phyloP scores from a whole-genome alignment of 768 basidiomycete species.

The Rhodotorula babjevae region DNA sequence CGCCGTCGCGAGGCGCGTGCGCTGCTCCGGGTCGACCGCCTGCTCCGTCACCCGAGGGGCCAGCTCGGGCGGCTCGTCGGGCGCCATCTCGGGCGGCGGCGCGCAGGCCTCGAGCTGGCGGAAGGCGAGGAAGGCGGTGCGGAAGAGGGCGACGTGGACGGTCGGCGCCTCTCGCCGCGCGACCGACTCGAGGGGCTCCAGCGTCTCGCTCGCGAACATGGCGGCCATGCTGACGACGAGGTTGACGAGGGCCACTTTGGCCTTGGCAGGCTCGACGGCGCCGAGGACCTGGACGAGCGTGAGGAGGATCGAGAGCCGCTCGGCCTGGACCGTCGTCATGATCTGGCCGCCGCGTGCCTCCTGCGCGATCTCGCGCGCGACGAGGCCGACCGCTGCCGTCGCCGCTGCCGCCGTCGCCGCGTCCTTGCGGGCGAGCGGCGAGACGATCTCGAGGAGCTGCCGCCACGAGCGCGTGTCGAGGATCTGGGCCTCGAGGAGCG shows the following conservation, averaged over 20 bases:
- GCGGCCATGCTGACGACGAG: slow-evolving; percentile 60
- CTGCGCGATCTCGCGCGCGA: slow-evolving; percentile 45
- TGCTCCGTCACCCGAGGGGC: too few species aligned
- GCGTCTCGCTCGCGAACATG: slow-evolving; percentile 68
- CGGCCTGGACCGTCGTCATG: slow-evolving; percentile 74
- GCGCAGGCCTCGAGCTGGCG: slow-evolving; percentile 59
- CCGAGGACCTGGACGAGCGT: slow-evolving; percentile 73
- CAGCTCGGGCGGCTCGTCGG: too few species aligned
- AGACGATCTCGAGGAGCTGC: slow-evolving; percentile 52
- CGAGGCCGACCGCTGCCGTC: slow-evolving; percentile 57
- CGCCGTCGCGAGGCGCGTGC: slow-evolving; percentile 46
- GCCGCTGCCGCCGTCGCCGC: slow-evolving; percentile 61
- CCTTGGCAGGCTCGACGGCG: slow-evolving; percentile 50
- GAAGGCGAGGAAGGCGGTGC: slow-evolving; percentile 72
- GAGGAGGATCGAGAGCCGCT: slow-evolving; percentile 67
- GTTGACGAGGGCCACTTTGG: slow-evolving; percentile 52
- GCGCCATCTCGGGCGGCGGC: slow-evolving; percentile 50
- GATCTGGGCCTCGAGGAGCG: slow-evolving; percentile 72
- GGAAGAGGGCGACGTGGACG: slow-evolving; percentile 75
- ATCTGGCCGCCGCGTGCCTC: slow-evolving; percentile 75
- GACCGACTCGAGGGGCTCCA: slow-evolving; percentile 68
- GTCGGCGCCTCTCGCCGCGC: slow-evolving; percentile 60
- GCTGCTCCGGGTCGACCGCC: slow-evolving; percentile 54
- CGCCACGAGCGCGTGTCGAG: slow-evolving; percentile 74
- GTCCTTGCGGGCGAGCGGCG: slow-evolving; percentile 49